A percentile compares a stretch with the other conserved stretches of the same genome.
Conservation (phyloP, 176 grass and related monocot genomes). For the Juncus effusus region DNA sequence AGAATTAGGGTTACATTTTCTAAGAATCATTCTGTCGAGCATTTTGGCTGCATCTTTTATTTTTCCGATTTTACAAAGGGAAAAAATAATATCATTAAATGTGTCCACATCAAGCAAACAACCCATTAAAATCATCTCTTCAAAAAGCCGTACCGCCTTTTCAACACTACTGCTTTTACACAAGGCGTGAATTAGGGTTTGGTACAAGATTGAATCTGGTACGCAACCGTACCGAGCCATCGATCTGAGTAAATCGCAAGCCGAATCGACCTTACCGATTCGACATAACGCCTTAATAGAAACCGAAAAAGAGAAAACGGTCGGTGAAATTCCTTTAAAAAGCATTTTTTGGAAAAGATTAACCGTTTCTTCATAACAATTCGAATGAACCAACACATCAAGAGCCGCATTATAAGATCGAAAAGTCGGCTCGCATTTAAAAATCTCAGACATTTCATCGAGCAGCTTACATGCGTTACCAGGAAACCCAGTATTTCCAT, state of each 20-base stretch:
- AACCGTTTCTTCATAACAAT: conserved; percentile 48
- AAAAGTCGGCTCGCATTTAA: conserved; percentile 51
- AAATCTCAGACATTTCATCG: conserved; percentile 56
- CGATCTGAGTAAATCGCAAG: conserved; percentile 46
- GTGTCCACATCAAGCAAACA: conserved; percentile 60
- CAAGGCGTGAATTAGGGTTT: conserved; percentile 65
- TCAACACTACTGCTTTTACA: conserved; percentile 41
- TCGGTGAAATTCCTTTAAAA: conserved; percentile 47
- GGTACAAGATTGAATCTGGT: conserved; percentile 67
- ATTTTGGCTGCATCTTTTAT: conserved; percentile 54
- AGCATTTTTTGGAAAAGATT: conserved; percentile 63
- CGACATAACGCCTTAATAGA: conserved; percentile 55
- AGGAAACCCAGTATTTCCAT: conserved; percentile 29
- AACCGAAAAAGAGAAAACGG: conserved; percentile 63
- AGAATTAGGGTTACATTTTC: conserved; percentile 39
- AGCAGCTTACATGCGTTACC: conserved; percentile 67
- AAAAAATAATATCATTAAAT: conserved; percentile 59
- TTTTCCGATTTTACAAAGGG: conserved; percentile 44
- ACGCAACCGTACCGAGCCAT: conserved; percentile 81
- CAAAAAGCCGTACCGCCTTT: conserved; percentile 56
- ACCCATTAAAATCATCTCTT: conserved; percentile 87
- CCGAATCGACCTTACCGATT: conserved; percentile 48
- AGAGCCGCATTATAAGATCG: conserved; percentile 67
- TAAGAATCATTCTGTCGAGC: conserved; percentile 72
- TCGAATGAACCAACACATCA: conserved; percentile 39